A percentile compares a stretch with the other conserved stretches of the same genome.
Evolutionary conservation across 768 basidiomycete species (phyloP).

Genomic region (Inosperma sp.): DNA sequence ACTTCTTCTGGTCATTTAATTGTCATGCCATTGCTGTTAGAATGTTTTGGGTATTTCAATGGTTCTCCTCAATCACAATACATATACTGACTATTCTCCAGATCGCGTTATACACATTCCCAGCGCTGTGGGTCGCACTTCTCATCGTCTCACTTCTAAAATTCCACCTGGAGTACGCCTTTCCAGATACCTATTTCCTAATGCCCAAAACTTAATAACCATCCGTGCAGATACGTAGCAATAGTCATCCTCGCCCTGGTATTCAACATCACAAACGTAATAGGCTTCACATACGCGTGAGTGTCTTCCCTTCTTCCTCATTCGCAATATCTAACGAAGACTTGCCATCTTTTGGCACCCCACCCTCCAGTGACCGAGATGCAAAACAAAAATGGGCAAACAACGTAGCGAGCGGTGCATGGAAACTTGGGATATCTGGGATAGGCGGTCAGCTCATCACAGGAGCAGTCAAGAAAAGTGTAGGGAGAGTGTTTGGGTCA

Average conservation of each 20-base stretch:
- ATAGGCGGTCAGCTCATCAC: slow-evolving; percentile 81
- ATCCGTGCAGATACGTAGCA: slow-evolving; percentile 76
- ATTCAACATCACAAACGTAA: slow-evolving; percentile 93
- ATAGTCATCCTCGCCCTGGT: slow-evolving; percentile 92
- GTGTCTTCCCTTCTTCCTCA: slow-evolving; percentile 20
- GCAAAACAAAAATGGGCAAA: slow-evolving; percentile 91
- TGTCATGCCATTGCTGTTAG: slow-evolving; percentile 34
- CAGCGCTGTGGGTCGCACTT: slow-evolving; percentile 80
- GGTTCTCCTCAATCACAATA: background rate
- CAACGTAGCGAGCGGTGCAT: slow-evolving; percentile 60
- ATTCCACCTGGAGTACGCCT: slow-evolving; percentile 77
- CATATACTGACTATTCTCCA: slow-evolving; percentile 27
- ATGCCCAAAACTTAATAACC: slow-evolving; percentile 11
- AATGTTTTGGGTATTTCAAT: slow-evolving; percentile 75
- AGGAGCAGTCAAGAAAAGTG: slow-evolving; percentile 75
- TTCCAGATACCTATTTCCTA: background rate
- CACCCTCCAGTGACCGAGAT: slow-evolving; percentile 75
- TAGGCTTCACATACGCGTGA: slow-evolving; percentile 95
- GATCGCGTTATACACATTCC: slow-evolving; percentile 89
- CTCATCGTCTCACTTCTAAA: slow-evolving; percentile 87
- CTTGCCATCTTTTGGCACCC: no score
- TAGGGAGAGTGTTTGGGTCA: slow-evolving; percentile 71
- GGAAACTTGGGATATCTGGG: slow-evolving; percentile 72
- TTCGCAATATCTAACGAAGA: slow-evolving; percentile 10
- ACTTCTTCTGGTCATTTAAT: background rate